Base-by-base conservation (phyloP, 768 basidiomycete species). In the Phanerochaete carnosa region DNA sequence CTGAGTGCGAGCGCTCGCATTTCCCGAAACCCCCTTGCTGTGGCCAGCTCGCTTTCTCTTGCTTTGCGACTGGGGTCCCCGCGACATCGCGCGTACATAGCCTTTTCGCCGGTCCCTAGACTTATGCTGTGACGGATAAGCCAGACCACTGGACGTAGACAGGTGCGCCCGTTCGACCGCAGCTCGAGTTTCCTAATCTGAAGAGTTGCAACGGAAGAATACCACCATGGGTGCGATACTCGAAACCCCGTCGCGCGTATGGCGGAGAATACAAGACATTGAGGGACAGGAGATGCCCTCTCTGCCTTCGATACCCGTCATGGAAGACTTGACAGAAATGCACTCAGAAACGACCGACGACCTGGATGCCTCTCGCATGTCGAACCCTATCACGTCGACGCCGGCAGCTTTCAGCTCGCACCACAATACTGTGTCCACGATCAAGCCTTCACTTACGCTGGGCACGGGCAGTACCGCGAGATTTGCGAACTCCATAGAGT, bases 221-320 rank as follows among this genome's bases (percentile, higher is more conserved):
- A 49, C 47, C 45, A 46, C 32, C 51, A 71, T 69, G 69, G 65
- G 66, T 19, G 68, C 65, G 32, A 68, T 73, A 28, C 66, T 77
- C 9, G 92, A 94, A 73, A 94, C 92, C 16, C 92, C 92, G 0
- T 94, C 92, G 26, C 80, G 91, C 46, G 86, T 94, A 68, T 90
- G 88, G 88, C 82, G 92, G 29, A 83, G 92, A 49, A 92, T 94
- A 54, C 85, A 94, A 71, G 87, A 82, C 0, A 77, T 82, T n/a
- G 88, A 92, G 65, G 83, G 85, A 61, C 73, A 78, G 63, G 90
- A 92, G 63, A 88, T 93, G 79, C 89, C 92, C 11, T 94, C 92
- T 30, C 76, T 94, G 2, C 92, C 92, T 1, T 90, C 90, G 2
- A 72, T 93, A 13, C 89, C 90, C 7, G 77, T 68, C 1, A 87